Evolutionary conservation across 1,139 yeast species (phyloP), one percentile per base, ranked within the genome.

Genomic region (Blastobotrys buckinghamii): DNA sequence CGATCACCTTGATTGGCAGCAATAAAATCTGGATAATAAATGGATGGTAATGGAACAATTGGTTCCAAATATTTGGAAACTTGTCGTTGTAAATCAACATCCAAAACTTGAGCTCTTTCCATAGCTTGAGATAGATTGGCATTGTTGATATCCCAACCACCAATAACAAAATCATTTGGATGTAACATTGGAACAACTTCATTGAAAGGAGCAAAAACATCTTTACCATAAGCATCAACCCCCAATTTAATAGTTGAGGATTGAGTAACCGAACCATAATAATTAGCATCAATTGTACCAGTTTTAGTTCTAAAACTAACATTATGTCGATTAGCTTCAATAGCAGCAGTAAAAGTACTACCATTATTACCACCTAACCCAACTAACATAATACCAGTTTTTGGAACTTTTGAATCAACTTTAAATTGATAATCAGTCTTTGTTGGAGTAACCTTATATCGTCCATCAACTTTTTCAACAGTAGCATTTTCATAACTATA

Each of bases 291-390:
- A 47, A 81, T 77, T 41, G 74, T 74, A 50, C 96, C 95, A 56
- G 82, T 85, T 73, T 88, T 88, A 62, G 85, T 89, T 63, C 86
- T 81, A 72, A 90, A 90, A 47, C 79, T 71, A 55, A 90, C 70
- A 56, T 84, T 76, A 69, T 85, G 77, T 64, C 85, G 87, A 75
- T 90, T 90, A 53, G 97, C 95, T 59, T 85, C 78, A 48, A 84
- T 77, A 17, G 96, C 84, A 47, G 94, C 89, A 52, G 89, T 79
- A 61, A 90, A 76, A 22, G 97, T 90, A 54, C 96, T 78, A 70
- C 97, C 97, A 65, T 90, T 90, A 76, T 90, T 90, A 71, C 97
- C 97, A 62, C 97, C 97, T 59, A 89, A 77, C 59, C 97, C 97
- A 48, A 90, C 97, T 58, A 90, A 77, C 80, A 90, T 72, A 55